Evolutionary conservation across 495 filamentous ascomycete species (phyloP), one percentile per base, ranked within the genome.

Genomic region (Hyaloscypha bicolor): DNA sequence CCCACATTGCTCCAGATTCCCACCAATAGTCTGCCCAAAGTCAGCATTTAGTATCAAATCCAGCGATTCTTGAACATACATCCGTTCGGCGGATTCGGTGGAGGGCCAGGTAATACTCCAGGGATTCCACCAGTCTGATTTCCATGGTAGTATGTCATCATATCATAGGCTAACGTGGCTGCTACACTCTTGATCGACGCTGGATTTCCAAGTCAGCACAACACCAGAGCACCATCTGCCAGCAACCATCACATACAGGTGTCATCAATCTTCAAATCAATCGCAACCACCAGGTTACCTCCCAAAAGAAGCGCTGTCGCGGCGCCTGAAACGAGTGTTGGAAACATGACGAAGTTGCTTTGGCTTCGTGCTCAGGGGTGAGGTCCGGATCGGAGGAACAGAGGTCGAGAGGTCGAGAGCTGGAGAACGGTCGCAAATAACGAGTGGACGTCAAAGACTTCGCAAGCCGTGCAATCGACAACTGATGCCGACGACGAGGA

Each of bases 1-100:
- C 89, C 82, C 89, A 93, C 79, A 92, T 87, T 58, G 88, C 88
- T 60, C 90, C 90, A 60, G 82, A 86, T 76, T 92, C 88, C 90
- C 90, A 93, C 90, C 90, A 93, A 60, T 84, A 86, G 55, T 80
- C 83, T 73, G 35, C 12, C 42, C 11, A 45, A 16, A n/a, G 51
- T 71, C 57, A 66, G 55, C 32, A 22, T 21, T n/a, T 21, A 21
- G 8, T 6, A 6, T 25, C 32, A 14, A n/a, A 22, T 58, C 48
- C 22, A n/a, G 59, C 5, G 19, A 16, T 32, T 68, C 51, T 51
- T 80, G 79, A 14, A 73, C 85, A 75, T 82, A 86, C 76, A 85
- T 82, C 72, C 82, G 78, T 62, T 80, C 77, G 65, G 33, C 21
- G 69, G 68, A 14, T 77, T 76, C 6, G 82, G 80, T 11, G 83